phyloP scores from a whole-genome alignment of 257 asterid species.

The Penstemon davidsonii region DNA sequence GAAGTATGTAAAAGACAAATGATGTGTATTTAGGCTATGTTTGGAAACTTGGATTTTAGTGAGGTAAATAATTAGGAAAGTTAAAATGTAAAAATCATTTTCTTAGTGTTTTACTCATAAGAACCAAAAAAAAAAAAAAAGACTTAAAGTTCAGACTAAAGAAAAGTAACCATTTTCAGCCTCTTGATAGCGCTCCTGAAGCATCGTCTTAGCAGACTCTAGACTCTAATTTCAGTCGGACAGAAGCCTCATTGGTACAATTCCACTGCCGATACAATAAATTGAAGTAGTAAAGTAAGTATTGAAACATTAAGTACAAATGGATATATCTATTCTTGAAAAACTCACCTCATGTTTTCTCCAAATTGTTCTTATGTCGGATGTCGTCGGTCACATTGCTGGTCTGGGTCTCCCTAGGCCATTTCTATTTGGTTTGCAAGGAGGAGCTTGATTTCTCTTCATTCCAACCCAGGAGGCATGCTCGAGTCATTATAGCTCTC shows the following conservation, averaged over 20 bases:
- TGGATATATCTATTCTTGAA: neutral
- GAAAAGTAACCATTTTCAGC: slow-evolving; percentile 58
- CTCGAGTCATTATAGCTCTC: no score
- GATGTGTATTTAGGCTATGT: no score
- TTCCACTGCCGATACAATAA: slow-evolving; percentile 33
- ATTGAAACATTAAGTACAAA: neutral
- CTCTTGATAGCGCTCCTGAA: slow-evolving; percentile 72
- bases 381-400: slow-evolving; percentile 21
- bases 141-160: no score
- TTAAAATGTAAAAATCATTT: no score
- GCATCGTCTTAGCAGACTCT: slow-evolving; percentile 69
- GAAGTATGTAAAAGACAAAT: no score
- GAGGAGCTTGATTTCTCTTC: slow-evolving; percentile 32
- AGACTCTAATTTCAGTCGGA: slow-evolving; percentile 50
- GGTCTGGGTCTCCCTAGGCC: slow-evolving; percentile 51
- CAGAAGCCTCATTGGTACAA: slow-evolving; percentile 37
- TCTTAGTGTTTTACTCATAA: no score
- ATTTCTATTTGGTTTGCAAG: slow-evolving; percentile 38
- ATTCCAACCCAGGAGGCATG: no score
- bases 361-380: slow-evolving; percentile 31
- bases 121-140: no score
- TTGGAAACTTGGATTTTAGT: no score
- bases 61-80: no score
- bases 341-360: slow-evolving; percentile 52
- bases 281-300: slow-evolving; percentile 4